Evolutionary conservation across 371 early-diverging fungal species (phyloP), one percentile per base, ranked within the genome.

Genomic region (Haplosporangium sp.): DNA sequence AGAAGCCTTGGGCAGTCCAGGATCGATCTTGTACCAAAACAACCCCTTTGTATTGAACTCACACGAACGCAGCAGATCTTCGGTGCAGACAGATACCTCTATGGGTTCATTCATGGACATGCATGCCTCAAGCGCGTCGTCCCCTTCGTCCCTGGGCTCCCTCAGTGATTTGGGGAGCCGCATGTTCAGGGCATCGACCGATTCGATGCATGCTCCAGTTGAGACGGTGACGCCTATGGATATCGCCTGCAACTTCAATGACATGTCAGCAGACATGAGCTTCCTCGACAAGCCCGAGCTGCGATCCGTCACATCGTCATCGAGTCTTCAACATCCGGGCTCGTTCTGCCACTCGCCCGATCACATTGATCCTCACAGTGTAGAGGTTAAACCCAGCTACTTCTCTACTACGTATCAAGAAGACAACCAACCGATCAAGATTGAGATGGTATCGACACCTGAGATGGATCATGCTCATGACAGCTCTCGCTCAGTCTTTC

Each of bases 1-100:
- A 46, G 90, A 89, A 16, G 88, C 92, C 2, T 67, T 92, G 55
- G 76, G 84, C 5, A 86, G 74, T 80, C 86, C 67, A 37, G 82
- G 83, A 16, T 72, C 74, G 10, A 64, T 40, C 60, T 52, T 54
- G 69, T 82, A 59, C 67, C 79, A 62, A 64, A 80, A 43, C 67
- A 84, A 56, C 58, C 83, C 60, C 21, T 82, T 73, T 64, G 77
- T 67, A 62, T 59, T 81, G 70, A 67, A 55, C 57, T 68, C 63
- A 40, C 80, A 69, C 36, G 85, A 76, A 62, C 83, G 58, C 63
- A 81, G 71, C 71, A 72, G 69, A 37, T 69, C 57, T 3, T 71
- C 74, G 59, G 65, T 67, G 53, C 67, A 70, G 42, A 68, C 68
- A 16, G 67, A 74, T 48, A 58, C 74, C 18, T 81, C 83, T 16